Evolutionary conservation across 805 yeast species (phyloP).

Genomic region (Pichia eremophila): DNA sequence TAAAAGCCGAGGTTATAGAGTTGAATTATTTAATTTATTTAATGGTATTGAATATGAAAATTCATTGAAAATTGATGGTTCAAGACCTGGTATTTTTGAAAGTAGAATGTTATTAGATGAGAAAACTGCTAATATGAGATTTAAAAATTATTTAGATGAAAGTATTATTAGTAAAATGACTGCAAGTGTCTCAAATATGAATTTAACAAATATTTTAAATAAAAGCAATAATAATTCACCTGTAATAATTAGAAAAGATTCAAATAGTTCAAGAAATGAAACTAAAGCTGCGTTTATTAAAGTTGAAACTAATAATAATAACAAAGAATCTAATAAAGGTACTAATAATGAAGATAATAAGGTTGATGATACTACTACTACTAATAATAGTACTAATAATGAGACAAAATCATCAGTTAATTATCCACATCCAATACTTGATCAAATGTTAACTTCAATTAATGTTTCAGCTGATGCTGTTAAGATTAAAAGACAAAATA

Average conservation of each 20-base stretch:
- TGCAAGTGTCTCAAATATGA: conserved; percentile 29
- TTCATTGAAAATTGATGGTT: conserved; percentile 45
- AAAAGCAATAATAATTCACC: background rate
- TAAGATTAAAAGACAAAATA: no score
- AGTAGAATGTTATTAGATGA: conserved; percentile 43
- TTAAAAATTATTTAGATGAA: conserved; percentile 32
- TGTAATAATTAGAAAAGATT: background rate
- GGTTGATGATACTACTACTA: conserved; percentile 5
- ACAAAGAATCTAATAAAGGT: conserved; percentile 13
- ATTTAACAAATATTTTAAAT: conserved; percentile 19
- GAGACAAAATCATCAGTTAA: background rate
- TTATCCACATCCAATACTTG: conserved; percentile 2
- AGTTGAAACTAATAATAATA: conserved; percentile 1
- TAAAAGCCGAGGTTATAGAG: conserved; percentile 34
- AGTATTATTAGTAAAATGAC: conserved; percentile 29
- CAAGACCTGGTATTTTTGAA: conserved; percentile 54
- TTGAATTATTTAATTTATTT: conserved; percentile 45
- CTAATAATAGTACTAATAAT: background rate
- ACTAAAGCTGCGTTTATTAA: background rate
- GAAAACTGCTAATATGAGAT: conserved; percentile 35
- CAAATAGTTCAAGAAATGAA: background rate
- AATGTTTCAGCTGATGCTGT: background rate
- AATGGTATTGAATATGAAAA: conserved; percentile 44
- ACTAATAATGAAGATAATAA: conserved; percentile 1
- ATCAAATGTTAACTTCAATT: conserved; percentile 5